Conservation (phyloP, 495 filamentous ascomycete genomes). For the Trypethelium eluteriae region DNA sequence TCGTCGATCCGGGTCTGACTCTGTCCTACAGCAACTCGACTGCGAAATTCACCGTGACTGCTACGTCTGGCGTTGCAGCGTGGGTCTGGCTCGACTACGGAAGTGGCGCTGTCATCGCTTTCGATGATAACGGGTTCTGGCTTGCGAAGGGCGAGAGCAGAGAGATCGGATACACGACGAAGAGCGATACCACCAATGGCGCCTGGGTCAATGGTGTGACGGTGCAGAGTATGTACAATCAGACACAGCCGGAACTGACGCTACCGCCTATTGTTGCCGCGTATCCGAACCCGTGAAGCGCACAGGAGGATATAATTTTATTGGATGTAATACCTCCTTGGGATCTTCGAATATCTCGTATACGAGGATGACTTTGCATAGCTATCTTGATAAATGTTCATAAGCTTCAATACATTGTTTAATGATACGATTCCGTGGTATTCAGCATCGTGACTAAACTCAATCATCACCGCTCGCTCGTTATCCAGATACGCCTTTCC, state of each 20-base stretch:
- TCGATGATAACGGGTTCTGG: conserved; percentile 55
- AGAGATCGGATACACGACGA: conserved; percentile 43
- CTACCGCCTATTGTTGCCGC: neutral
- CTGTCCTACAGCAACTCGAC: conserved; percentile 38
- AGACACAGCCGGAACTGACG: conserved; percentile 36
- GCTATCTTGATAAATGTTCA: neutral
- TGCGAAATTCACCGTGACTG: conserved; percentile 49
- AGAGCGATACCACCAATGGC: conserved; percentile 41
- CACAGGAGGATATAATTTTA: neutral
- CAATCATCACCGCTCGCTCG: too few relatives aligned
- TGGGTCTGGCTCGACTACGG: conserved; percentile 64
- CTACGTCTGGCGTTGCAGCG: conserved; percentile 50
- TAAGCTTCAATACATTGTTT: too few relatives aligned
- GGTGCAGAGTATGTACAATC: conserved; percentile 58
- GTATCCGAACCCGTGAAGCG: conserved; percentile 6
- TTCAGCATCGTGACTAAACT: too few relatives aligned
- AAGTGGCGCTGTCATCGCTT: conserved; percentile 50
- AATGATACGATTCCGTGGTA: too few relatives aligned
- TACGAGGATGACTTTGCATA: neutral
- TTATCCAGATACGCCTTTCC: too few relatives aligned
- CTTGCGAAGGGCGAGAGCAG: conserved; percentile 48
- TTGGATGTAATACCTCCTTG: neutral
- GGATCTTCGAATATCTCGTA: neutral
- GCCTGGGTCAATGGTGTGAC: conserved; percentile 49
- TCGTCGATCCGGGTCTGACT: conserved; percentile 50